These are phyloP conservation scores for Parmelia sp. DNA, from an alignment of 495 filamentous ascomycete species.

Conservation along the genomic window DNA sequence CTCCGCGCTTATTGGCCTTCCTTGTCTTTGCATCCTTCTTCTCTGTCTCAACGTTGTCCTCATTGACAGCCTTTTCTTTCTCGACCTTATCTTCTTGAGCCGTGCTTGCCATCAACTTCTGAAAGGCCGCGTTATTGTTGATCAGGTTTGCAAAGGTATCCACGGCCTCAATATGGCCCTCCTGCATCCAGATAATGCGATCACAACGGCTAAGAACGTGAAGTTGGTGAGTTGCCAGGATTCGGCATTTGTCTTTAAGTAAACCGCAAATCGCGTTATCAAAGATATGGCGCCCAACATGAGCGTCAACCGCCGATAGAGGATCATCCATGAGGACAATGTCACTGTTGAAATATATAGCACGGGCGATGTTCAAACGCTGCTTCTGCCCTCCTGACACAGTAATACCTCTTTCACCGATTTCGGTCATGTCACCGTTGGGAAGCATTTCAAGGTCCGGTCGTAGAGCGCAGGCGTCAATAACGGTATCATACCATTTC, in stretches of 20 bases:
- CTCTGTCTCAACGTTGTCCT: conserved; percentile 44
- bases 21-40: conserved; percentile 51
- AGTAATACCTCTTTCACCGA: conserved; percentile 58
- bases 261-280: conserved; percentile 90
- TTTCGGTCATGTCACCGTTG: conserved; percentile 50
- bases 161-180: conserved; percentile 71
- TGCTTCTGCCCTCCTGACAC: conserved; percentile 64
- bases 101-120: conserved; percentile 75
- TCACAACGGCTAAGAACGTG: conserved; percentile 88
- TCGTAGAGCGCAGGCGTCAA: conserved; percentile 52
- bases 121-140: conserved; percentile 64
- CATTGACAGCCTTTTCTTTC: conserved; percentile 39
- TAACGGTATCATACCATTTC: conserved; percentile 50
- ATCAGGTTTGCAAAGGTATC: conserved; percentile 87
- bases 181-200: conserved; percentile 84
- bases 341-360: conserved; percentile 78
- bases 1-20: conserved; percentile 48
- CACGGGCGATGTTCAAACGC: conserved; percentile 69
- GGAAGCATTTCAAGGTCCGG: conserved; percentile 52
- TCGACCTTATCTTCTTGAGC: conserved; percentile 61
- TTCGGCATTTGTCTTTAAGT: conserved; percentile 78
- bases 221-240: conserved; percentile 90
- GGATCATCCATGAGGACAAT: conserved; percentile 82
- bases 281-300: conserved; percentile 91
- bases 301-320: conserved; percentile 75